phyloP scores from a whole-genome alignment of 331 rosid genomes.

The Malus hybrid region DNA sequence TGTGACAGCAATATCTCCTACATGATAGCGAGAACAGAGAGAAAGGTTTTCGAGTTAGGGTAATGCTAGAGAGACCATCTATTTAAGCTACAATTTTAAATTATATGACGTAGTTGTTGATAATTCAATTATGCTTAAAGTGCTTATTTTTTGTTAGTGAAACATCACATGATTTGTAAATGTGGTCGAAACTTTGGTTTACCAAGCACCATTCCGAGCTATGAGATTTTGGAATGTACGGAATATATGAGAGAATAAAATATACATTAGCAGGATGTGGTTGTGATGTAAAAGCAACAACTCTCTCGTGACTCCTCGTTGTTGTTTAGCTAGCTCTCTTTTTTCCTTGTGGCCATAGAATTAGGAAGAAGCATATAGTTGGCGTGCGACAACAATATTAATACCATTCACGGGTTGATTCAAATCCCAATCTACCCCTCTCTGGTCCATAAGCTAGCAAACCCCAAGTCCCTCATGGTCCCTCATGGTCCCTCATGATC shows the following conservation, averaged over 20 bases:
- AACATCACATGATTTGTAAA: no score
- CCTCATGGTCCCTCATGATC: neutral
- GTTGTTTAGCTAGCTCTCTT: constrained; percentile 37
- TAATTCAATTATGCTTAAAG: no score
- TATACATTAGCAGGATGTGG: constrained; percentile 1
- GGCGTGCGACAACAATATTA: constrained; percentile 35
- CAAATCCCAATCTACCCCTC: neutral
- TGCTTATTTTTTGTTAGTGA: no score
- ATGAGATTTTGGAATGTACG: neutral
- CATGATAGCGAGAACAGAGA: neutral
- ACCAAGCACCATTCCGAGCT: neutral
- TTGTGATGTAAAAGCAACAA: constrained; percentile 29
- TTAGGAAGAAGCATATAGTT: constrained; percentile 12
- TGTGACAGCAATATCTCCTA: neutral
- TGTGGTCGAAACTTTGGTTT: no score
- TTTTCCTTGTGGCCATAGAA: constrained; percentile 35
- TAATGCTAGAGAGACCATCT: no score
- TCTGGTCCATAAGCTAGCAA: neutral
- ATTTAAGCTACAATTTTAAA: no score
- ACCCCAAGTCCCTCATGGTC: neutral
- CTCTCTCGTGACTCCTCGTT: constrained; percentile 60
- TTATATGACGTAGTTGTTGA: no score
- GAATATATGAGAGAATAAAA: neutral
- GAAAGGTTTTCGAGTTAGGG: neutral
- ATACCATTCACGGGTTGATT: constrained; percentile 53